Base-by-base conservation (phyloP, 805 yeast species). In the Monosporozyma yasuniensis region DNA sequence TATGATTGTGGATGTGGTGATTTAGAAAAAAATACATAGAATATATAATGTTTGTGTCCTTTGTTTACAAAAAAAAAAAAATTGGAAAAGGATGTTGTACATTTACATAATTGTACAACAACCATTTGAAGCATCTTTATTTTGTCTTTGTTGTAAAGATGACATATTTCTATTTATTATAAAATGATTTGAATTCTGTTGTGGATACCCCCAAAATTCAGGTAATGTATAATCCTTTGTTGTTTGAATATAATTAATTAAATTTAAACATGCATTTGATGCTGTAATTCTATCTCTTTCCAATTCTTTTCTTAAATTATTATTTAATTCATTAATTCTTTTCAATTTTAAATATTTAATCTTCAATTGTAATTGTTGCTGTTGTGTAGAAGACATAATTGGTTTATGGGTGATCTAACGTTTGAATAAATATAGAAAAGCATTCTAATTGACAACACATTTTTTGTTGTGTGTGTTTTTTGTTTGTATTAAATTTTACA, bases 1-100 rank as follows among this genome's bases (percentile, higher is more conserved):
- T 93, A 93, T 66, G 96, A 90, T 60, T 91, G 99, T 72, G 99
- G 99, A 0, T 91, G 99, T 69, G 96, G 93, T 74, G 70, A 47
- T 39, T 32, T 32, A 14, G 44, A 19, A 14, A 23, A 45, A 22
- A 32, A 16, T 41, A 44, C 47, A 32, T 18, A 18, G 34, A 7
- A 30, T 47, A 41, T 38, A 47, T 30, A 47, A 8, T 6, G 11
- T n/a, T 25, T 25, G 28, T 28, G 23, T 23, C 3, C n/a, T n/a
- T n/a, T n/a, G n/a, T n/a, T n/a, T n/a, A n/a, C n/a, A n/a, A n/a
- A n/a, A n/a, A n/a, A n/a, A n/a, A n/a, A n/a, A n/a, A n/a, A n/a
- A n/a, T n/a, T n/a, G n/a, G n/a, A n/a, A 14, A 18, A 14, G 5
- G 4, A 44, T 10, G 12, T 4, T 30, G 3, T 35, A 2, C 27